Conservation (phyloP, 1,284 basidiomycete species). For the Moesziomyces antarcticus region DNA sequence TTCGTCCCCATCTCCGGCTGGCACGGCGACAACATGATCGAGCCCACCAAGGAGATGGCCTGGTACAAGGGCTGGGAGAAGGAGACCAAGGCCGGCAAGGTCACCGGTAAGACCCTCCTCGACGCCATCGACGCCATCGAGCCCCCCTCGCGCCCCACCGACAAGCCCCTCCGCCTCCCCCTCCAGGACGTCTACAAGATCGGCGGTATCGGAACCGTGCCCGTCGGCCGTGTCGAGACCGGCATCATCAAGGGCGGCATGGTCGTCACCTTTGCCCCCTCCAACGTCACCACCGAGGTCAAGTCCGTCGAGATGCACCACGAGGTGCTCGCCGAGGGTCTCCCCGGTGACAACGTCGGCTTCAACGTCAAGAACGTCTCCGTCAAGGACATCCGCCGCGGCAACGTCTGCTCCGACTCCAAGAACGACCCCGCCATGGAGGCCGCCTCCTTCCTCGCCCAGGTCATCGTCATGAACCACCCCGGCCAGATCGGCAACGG, state of each 20-base stretch:
- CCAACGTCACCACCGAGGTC: conserved; percentile 99
- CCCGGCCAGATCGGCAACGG: conserved; percentile 99
- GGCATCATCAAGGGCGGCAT: conserved; percentile 99
- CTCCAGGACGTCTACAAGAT: conserved; percentile 99
- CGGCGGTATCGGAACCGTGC: conserved; percentile 99
- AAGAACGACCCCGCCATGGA: conserved; percentile 99
- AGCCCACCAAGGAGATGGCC: conserved; percentile 83
- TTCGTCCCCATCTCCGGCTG: conserved; percentile 99
- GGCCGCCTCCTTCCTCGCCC: conserved; percentile 98
- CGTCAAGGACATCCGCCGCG: conserved; percentile 99
- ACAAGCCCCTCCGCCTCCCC: conserved; percentile 99
- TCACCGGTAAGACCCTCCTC: conserved; percentile 98
- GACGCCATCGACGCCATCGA: conserved; percentile 99
- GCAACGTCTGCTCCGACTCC: conserved; percentile 98
- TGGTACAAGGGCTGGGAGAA: conserved; percentile 90
- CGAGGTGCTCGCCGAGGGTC: conserved; percentile 95
- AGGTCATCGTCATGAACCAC: conserved; percentile 99
- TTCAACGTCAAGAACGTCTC: conserved; percentile 96
- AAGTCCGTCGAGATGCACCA: conserved; percentile 99
- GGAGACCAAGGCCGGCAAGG: conserved; percentile 87
- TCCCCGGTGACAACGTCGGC: conserved; percentile 98
- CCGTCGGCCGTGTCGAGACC: conserved; percentile 99
- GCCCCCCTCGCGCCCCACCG: conserved; percentile 92
- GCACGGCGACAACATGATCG: conserved; percentile 99
- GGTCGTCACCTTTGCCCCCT: conserved; percentile 92